Percentiles rank a stretch among this genome's conserved stretches.
Conservation (phyloP, 768 basidiomycete species). For the Postia placenta region DNA sequence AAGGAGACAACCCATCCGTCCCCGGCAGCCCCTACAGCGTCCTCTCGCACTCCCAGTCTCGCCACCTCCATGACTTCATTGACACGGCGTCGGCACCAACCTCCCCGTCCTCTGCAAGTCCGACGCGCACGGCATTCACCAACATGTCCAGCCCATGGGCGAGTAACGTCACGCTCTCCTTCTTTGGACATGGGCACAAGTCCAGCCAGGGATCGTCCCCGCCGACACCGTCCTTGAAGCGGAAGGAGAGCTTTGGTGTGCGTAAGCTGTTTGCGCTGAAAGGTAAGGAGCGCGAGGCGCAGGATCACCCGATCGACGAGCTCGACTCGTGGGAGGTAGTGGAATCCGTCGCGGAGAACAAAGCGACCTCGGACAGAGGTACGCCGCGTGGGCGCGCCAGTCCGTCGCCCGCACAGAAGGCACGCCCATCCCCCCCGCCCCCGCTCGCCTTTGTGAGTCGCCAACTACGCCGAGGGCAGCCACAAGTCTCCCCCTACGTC, state of each 20-base stretch:
- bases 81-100: constrained; percentile 6
- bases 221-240: constrained; percentile 23
- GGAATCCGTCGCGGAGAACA: neutral
- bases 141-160: constrained; percentile 17
- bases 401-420: neutral
- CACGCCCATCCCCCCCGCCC: neutral
- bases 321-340: constrained; percentile 12
- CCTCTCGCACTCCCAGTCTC: neutral
- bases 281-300: constrained; percentile 15
- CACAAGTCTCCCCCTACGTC: neutral
- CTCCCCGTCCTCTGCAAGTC: constrained; percentile 10
- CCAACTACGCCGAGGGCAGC: constrained; percentile 9
- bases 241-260: constrained; percentile 31
- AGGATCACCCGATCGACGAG: neutral
- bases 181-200: constrained; percentile 7
- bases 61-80: neutral
- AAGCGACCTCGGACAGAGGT: too few species aligned
- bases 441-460: constrained; percentile 12
- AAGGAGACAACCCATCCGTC: constrained; percentile 2
- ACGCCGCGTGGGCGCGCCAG: too few species aligned
- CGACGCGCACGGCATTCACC: constrained; percentile 8
- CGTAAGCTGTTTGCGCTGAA: constrained; percentile 18
- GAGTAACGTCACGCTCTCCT: constrained; percentile 15
- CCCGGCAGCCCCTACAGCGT: neutral
- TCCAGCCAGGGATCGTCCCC: neutral